Percentiles rank a stretch among this genome's conserved stretches.
Evolutionary conservation across 2,329 filamentous ascomycete species (phyloP).

Genomic region (Polytolypa hystricis): DNA sequence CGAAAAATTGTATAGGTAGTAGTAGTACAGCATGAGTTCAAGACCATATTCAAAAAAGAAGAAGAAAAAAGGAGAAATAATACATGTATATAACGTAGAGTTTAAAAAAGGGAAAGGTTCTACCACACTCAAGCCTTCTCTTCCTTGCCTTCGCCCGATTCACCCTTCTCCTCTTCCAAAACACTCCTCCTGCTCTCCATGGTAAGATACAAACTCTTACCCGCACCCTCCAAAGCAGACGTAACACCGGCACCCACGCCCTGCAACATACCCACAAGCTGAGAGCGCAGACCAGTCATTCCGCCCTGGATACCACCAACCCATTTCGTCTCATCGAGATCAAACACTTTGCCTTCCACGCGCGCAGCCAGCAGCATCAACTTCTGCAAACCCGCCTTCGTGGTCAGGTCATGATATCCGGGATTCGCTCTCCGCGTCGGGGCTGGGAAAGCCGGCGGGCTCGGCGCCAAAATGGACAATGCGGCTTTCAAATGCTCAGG

Average conservation of each 20-base stretch:
- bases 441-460: constrained; percentile 60
- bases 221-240: constrained; percentile 64
- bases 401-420: constrained; percentile 65
- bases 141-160: constrained; percentile 23
- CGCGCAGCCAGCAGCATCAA: constrained; percentile 76
- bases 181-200: constrained; percentile 71
- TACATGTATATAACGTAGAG: too few relatives aligned
- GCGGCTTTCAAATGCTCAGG: constrained; percentile 75
- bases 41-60: too few relatives aligned
- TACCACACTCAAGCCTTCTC: too few relatives aligned
- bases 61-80: too few relatives aligned
- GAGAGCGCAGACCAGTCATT: constrained; percentile 65
- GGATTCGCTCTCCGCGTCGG: constrained; percentile 67
- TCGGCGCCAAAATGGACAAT: constrained; percentile 65
- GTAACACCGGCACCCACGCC: constrained; percentile 68
- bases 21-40: too few relatives aligned
- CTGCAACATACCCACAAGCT: constrained; percentile 73
- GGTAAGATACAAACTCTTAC: constrained; percentile 75
- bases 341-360: constrained; percentile 76
- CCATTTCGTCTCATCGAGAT: constrained; percentile 59
- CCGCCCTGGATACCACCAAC: constrained; percentile 70
- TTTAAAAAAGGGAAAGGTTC: too few relatives aligned
- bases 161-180: constrained; percentile 58
- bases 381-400: constrained; percentile 77
- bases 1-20: too few relatives aligned